Evolutionary conservation across 2,329 filamentous ascomycete genomes (phyloP).

Genomic region (Akanthomyces uredinophilus): DNA sequence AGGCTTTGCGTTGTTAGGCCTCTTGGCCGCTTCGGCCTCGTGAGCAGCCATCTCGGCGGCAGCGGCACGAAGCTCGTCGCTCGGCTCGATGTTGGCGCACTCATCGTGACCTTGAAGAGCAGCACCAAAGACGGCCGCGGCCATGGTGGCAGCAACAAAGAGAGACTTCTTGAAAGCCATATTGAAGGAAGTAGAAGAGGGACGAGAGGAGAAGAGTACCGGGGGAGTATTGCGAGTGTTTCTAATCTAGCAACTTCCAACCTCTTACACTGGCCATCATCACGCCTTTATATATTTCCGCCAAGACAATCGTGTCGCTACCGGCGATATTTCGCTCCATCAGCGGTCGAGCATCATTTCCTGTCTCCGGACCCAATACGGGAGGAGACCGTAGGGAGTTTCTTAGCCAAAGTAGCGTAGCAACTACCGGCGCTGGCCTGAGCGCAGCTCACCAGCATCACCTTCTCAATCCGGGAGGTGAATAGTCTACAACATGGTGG

Average conservation of each 20-base stretch:
- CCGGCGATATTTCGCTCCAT: neutral
- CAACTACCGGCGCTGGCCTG: neutral
- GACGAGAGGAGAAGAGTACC: neutral
- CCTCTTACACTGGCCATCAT: neutral
- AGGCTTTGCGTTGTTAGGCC: neutral
- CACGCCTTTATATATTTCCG: neutral
- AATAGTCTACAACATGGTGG: neutral
- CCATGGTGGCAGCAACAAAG: slow-evolving; percentile 4
- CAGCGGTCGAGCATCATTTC: neutral
- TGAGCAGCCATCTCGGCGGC: neutral
- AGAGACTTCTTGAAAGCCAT: slow-evolving; percentile 9
- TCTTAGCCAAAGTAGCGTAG: neutral
- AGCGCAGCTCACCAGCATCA: neutral
- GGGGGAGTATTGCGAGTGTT: neutral
- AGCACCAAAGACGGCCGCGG: neutral
- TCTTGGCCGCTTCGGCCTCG: neutral
- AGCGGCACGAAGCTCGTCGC: neutral
- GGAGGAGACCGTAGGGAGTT: neutral
- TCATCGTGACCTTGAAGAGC: neutral
- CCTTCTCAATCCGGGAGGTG: neutral
- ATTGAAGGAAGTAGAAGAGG: neutral
- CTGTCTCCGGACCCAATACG: neutral
- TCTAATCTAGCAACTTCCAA: neutral
- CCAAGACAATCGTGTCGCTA: neutral
- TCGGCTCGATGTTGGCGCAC: neutral